phyloP scores from a whole-genome alignment of 139 green algal species.

The Volvox africanus region DNA sequence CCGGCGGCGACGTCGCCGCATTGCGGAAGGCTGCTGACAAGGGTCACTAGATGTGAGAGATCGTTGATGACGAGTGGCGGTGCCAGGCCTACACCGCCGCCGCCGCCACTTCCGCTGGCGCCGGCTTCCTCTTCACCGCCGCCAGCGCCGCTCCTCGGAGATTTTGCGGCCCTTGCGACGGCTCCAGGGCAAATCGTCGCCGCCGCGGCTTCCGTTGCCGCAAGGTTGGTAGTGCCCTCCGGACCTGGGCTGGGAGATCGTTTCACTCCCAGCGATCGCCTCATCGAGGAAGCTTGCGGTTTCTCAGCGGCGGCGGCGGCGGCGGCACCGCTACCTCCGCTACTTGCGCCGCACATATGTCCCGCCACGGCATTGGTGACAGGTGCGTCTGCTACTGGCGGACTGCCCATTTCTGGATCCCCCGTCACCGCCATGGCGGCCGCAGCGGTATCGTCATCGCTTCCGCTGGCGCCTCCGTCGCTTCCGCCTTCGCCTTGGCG shows the following conservation, averaged over 20 bases:
- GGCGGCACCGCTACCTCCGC: neutral
- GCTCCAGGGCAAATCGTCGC: neutral
- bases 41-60: neutral
- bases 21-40: neutral
- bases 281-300: no score
- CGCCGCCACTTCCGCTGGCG: neutral
- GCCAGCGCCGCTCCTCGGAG: neutral
- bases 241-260: no score
- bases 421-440: neutral
- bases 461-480: neutral
- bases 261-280: no score
- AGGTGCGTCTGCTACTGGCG: neutral
- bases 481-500: neutral
- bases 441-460: neutral
- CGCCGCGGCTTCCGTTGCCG: neutral
- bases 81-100: neutral
- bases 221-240: no score
- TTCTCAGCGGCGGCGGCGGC: neutral
- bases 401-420: neutral
- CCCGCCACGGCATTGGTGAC: no score
- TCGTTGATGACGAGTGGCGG: conserved; percentile 20
- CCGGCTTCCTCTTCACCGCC: neutral
- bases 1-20: neutral
- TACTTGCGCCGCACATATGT: neutral
- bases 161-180: neutral